Conservation (phyloP, 345 rosid genomes). For the Iberis pinnata region DNA sequence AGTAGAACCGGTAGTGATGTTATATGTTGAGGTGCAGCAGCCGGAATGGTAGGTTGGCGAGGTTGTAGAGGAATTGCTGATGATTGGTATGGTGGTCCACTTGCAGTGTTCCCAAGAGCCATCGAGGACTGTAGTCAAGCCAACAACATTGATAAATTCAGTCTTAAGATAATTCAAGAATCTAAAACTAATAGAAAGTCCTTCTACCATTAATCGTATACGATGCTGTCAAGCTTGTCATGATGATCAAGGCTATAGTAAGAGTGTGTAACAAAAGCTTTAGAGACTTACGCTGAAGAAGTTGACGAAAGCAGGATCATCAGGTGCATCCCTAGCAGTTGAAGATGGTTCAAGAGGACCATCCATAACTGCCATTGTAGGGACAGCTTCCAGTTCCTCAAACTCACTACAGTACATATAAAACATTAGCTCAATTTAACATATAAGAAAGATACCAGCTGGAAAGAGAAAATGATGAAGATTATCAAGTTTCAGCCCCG, state of each 20-base stretch:
- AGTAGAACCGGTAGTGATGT: conserved; percentile 41
- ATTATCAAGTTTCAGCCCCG: not conserved
- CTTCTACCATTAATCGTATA: not conserved
- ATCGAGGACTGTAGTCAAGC: conserved; percentile 57
- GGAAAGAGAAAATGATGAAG: not conserved
- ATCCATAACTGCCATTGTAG: conserved; percentile 84
- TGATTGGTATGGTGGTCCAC: conserved; percentile 46
- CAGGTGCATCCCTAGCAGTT: conserved; percentile 47
- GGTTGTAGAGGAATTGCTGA: conserved; percentile 42
- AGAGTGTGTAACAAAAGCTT: conserved; percentile 7
- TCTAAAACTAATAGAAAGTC: conserved; percentile 8
- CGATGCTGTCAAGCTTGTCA: not conserved
- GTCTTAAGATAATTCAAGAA: conserved; percentile 1
- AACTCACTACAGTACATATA: conserved; percentile 50
- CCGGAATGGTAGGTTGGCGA: conserved; percentile 30
- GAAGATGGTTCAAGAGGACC: conserved; percentile 84
- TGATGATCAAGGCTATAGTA: not conserved
- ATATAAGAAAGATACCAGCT: not conserved
- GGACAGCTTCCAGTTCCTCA: conserved; percentile 91
- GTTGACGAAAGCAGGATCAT: conserved; percentile 79
- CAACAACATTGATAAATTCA: conserved; percentile 7
- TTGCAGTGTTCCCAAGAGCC: conserved; percentile 41
- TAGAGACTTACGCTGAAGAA: conserved; percentile 67
- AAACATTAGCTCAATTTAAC: not conserved
- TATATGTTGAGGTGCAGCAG: conserved; percentile 42